phyloP scores from a whole-genome alignment of 2,329 filamentous ascomycete species.

The Beauveria bassiana region DNA sequence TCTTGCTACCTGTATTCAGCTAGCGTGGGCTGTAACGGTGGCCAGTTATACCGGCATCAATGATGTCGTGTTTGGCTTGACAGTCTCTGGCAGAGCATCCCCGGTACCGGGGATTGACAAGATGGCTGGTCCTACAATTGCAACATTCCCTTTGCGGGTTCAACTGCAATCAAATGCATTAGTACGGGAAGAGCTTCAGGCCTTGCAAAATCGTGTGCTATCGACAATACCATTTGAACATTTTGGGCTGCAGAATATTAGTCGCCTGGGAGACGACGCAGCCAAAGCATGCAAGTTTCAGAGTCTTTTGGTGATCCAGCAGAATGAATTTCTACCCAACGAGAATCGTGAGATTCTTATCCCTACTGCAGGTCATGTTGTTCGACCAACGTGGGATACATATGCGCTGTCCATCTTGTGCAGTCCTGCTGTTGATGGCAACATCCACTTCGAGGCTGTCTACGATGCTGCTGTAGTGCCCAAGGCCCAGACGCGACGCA shows the following conservation, averaged over 20 bases:
- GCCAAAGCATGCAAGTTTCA: constrained; percentile 44
- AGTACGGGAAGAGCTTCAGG: background rate
- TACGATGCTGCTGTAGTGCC: background rate
- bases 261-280: constrained; percentile 43
- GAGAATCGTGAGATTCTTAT: background rate
- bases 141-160: constrained; percentile 12
- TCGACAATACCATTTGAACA: constrained; percentile 36
- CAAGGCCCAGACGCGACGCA: background rate
- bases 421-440: background rate
- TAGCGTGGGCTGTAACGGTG: constrained; percentile 8
- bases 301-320: constrained; percentile 18
- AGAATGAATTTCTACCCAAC: background rate
- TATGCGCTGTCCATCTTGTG: background rate
- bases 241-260: constrained; percentile 47
- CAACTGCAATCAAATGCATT: background rate
- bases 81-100: constrained; percentile 10
- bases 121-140: constrained; percentile 21
- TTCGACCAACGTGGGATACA: background rate
- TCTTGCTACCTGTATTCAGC: constrained; percentile 23
- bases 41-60: constrained; percentile 2
- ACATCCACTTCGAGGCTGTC: background rate
- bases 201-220: constrained; percentile 1
- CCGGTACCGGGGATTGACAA: constrained; percentile 8
- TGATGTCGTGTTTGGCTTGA: constrained; percentile 13
- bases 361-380: no score